Evolutionary conservation across 805 yeast species (phyloP).

Genomic region (Clavispora carvajalis): DNA sequence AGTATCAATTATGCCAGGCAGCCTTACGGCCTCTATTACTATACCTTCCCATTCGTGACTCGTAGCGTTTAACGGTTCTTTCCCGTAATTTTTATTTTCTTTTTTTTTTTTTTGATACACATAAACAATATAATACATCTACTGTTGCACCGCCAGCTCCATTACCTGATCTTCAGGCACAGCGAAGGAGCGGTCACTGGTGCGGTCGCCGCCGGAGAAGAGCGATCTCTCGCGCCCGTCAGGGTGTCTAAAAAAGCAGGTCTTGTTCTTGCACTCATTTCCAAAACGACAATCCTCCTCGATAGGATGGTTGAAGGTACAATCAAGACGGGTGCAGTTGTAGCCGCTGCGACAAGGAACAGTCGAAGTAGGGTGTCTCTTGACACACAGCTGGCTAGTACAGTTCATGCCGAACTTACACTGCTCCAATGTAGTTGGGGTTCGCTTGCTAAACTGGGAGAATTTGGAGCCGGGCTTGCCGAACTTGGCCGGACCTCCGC

Average conservation of each 20-base stretch:
- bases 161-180: constrained; percentile 68
- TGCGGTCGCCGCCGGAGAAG: constrained; percentile 24
- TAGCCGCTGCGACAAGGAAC: constrained; percentile 80
- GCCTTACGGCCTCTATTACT: not conserved
- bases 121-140: constrained; percentile 1
- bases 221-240: constrained; percentile 49
- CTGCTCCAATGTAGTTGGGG: constrained; percentile 62
- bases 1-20: not conserved
- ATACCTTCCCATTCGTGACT: not conserved
- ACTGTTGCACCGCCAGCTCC: constrained; percentile 54
- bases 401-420: constrained; percentile 78
- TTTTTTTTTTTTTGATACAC: constrained; percentile 7
- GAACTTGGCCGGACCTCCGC: not conserved
- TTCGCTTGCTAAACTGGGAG: not conserved
- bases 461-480: constrained; percentile 4
- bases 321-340: constrained; percentile 71
- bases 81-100: constrained; percentile 5
- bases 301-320: constrained; percentile 79
- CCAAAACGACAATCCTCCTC: constrained; percentile 79
- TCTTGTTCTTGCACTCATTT: constrained; percentile 61
- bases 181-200: constrained; percentile 67
- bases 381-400: constrained; percentile 72
- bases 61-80: not conserved
- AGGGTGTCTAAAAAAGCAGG: constrained; percentile 77
- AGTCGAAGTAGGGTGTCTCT: constrained; percentile 74